A percentile compares a stretch with the other conserved stretches of the same genome.
These are phyloP conservation scores for Trichocomaceae sp. DNA, from an alignment of 2,329 filamentous ascomycete species.

Conservation along the genomic window DNA sequence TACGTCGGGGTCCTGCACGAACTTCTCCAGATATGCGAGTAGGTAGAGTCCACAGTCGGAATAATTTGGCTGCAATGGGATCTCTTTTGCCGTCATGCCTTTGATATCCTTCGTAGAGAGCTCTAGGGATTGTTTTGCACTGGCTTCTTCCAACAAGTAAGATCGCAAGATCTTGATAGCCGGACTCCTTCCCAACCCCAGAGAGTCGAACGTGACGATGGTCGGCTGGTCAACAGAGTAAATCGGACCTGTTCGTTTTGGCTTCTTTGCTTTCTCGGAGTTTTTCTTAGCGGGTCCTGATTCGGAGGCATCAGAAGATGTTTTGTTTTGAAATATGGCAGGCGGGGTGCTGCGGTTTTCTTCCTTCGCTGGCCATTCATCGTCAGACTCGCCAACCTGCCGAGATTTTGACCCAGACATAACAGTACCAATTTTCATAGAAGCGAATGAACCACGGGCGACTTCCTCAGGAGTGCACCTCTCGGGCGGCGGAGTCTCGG, in stretches of 20 bases:
- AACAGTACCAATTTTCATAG: constrained; percentile 25
- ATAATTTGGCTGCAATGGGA: constrained; percentile 75
- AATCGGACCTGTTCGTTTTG: constrained; percentile 24
- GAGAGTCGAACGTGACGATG: constrained; percentile 83
- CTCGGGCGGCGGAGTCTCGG: constrained; percentile 22
- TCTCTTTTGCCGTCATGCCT: constrained; percentile 63
- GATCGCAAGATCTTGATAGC: constrained; percentile 65
- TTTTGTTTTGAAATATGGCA: constrained; percentile 15
- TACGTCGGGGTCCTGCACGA: constrained; percentile 64
- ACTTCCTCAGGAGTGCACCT: constrained; percentile 19
- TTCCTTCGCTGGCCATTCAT: constrained; percentile 28
- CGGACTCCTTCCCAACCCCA: constrained; percentile 57
- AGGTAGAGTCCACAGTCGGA: constrained; percentile 88
- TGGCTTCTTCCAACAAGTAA: constrained; percentile 69
- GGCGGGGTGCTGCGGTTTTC: constrained; percentile 19
- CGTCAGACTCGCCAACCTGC: constrained; percentile 12
- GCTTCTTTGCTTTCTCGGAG: constrained; percentile 18
- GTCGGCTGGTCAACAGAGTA: constrained; percentile 52
- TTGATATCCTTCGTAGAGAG: constrained; percentile 43
- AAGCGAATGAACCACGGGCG: constrained; percentile 22
- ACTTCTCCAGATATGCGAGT: constrained; percentile 75
- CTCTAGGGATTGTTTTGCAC: constrained; percentile 50
- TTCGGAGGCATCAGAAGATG: constrained; percentile 13
- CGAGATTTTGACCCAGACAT: not conserved
- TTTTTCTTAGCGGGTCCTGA: constrained; percentile 10